Conservation (phyloP, 2,329 filamentous ascomycete species). For the Aphanoascus verrucosus region DNA sequence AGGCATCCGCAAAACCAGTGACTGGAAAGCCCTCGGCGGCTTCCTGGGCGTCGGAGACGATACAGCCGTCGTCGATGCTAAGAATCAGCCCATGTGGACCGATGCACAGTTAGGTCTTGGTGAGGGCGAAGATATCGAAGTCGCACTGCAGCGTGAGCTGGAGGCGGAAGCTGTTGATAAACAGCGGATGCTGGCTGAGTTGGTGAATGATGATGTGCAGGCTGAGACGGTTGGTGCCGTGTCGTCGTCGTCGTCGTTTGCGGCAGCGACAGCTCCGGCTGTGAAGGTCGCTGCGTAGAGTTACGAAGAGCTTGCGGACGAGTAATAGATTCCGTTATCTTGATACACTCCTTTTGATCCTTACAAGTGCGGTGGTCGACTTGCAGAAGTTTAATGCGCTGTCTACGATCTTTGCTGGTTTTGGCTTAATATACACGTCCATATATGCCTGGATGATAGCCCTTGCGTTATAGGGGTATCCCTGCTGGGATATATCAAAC, state of each 20-base stretch:
- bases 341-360: conserved; percentile 1
- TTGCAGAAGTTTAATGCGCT: neutral
- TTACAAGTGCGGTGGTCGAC: conserved; percentile 1
- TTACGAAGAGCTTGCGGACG: neutral
- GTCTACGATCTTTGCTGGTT: neutral
- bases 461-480: neutral
- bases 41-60: conserved; percentile 75
- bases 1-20: conserved; percentile 79
- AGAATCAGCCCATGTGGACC: conserved; percentile 74
- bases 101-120: conserved; percentile 69
- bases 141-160: conserved; percentile 42
- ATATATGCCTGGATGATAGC: neutral
- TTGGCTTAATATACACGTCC: neutral
- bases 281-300: conserved; percentile 13
- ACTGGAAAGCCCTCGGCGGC: conserved; percentile 83
- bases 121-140: conserved; percentile 48
- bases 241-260: too few species aligned
- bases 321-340: neutral
- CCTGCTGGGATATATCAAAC: neutral
- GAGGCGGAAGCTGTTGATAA: conserved; percentile 15
- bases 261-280: neutral
- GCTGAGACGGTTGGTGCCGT: conserved; percentile 9
- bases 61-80: conserved; percentile 44
- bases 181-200: conserved; percentile 13
- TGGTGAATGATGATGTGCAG: conserved; percentile 17